Conservation (phyloP, 805 yeast genomes). For the Candida vartiovaarae region DNA sequence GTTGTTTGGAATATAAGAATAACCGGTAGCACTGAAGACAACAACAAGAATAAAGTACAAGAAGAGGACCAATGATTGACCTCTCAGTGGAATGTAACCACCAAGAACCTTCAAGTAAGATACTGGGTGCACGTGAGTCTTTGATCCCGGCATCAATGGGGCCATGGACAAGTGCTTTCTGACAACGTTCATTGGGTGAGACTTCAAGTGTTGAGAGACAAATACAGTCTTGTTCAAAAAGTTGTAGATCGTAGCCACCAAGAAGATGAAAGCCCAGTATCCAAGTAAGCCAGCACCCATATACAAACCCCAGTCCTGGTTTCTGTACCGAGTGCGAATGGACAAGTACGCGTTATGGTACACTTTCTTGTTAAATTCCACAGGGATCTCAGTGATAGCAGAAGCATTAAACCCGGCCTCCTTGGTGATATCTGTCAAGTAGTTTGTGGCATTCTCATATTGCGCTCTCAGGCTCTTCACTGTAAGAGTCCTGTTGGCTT, state of each 20-base stretch:
- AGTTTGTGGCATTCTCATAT: slow-evolving; percentile 38
- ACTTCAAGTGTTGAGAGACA: slow-evolving; percentile 10
- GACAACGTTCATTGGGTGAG: slow-evolving; percentile 9
- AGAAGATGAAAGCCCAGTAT: slow-evolving; percentile 40
- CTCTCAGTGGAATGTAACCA: slow-evolving; percentile 21
- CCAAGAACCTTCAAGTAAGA: slow-evolving; percentile 8
- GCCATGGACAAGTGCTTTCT: slow-evolving; percentile 16
- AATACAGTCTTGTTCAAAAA: slow-evolving; percentile 13
- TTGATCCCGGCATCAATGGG: slow-evolving; percentile 6
- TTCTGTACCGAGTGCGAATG: slow-evolving; percentile 26
- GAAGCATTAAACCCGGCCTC: slow-evolving; percentile 30
- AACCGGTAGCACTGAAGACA: slow-evolving; percentile 14
- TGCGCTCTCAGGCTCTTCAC: slow-evolving; percentile 28
- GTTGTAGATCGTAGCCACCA: slow-evolving; percentile 32
- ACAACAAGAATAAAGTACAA: slow-evolving; percentile 24
- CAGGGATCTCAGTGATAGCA: slow-evolving; percentile 30
- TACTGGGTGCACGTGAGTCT: slow-evolving; percentile 17
- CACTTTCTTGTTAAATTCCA: slow-evolving; percentile 22
- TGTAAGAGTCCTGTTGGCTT: slow-evolving; percentile 23
- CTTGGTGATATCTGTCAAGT: slow-evolving; percentile 28
- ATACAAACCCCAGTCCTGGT: slow-evolving; percentile 34
- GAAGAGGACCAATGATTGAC: slow-evolving; percentile 26
- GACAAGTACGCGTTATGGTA: slow-evolving; percentile 23
- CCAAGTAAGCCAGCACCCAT: slow-evolving; percentile 41
- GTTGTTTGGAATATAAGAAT: slow-evolving; percentile 9